Evolutionary conservation across 1,284 basidiomycete species (phyloP), one percentile per base, ranked within the genome.

Genomic region (Ganoderma leucocontextum): DNA sequence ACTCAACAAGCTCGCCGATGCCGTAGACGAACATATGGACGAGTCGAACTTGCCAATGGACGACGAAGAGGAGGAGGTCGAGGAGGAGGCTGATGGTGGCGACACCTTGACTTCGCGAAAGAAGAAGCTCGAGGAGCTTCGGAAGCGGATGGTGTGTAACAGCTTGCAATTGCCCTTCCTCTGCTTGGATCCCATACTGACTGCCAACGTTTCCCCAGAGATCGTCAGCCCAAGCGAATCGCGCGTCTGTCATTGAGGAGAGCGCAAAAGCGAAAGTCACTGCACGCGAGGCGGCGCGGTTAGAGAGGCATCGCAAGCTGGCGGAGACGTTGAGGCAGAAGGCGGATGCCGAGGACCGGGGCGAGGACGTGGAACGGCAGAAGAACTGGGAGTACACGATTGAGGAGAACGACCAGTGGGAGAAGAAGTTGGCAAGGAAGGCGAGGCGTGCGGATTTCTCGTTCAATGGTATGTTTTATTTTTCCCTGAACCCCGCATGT

Each of bases 361-460:
- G 97, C 15, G 95, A 92, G 76, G 89, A 91, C 73, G 83, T 89
- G 2, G 89, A 91, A 74, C 84, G 96, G 66, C 87, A 89, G 76
- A 95, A 95, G 85, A 95, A 95, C 76, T 97, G 95, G 95, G 91
- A 95, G 75, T 98, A 94, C 83, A 94, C 91, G 29, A 93, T 98
- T 66, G 96, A 98, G 82, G 95, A 98, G 81, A 97, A 96, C 75
- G 95, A 98, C 75, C 83, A 88, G 70, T 97, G 97, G 97, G 95
- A 97, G 83, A 93, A 93, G 83, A 96, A 96, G 81, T 80, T 89
- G 73, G 90, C 89, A 44, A 80, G 91, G 73, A 95, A 94, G 79
- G 86, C 86, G 68, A 85, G 92, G 78, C 86, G 91, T 75, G 92
- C 89, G 22, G 93, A 96, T 79, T 93, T 90, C 73, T 91, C 93